Conservation (phyloP, 768 basidiomycete genomes). For the Boletus sp. region DNA sequence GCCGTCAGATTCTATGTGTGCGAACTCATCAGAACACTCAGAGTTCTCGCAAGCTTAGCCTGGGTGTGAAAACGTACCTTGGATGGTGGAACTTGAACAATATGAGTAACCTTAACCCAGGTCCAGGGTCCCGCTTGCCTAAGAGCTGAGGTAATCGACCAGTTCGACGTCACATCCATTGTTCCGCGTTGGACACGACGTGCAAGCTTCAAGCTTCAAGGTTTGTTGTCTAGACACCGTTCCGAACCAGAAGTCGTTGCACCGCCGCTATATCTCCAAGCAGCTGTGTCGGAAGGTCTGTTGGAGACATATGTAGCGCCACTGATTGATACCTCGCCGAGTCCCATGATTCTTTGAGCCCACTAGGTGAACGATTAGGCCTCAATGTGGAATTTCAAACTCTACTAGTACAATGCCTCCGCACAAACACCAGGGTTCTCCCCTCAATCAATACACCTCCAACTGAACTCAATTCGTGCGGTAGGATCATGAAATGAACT, state of each 20-base stretch:
- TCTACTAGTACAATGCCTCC: not conserved
- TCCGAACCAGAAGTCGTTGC: not conserved
- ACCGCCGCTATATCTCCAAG: slow-evolving; percentile 1
- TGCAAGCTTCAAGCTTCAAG: not conserved
- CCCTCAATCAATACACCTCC: not conserved
- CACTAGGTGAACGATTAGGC: not conserved
- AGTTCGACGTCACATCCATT: not conserved
- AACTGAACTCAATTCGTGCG: not conserved
- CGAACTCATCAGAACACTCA: not conserved
- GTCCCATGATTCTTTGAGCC: too few relatives aligned
- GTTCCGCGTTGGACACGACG: not conserved
- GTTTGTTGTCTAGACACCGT: not conserved
- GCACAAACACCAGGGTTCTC: not conserved
- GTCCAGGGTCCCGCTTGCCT: not conserved
- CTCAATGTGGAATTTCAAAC: not conserved
- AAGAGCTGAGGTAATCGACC: too few relatives aligned
- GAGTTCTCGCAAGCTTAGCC: not conserved
- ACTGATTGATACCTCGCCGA: not conserved
- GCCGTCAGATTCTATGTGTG: not conserved
- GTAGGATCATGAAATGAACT: not conserved
- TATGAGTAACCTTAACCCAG: not conserved
- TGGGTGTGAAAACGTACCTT: not conserved
- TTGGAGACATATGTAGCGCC: not conserved
- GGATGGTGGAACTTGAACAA: not conserved
- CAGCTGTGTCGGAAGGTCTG: not conserved